phyloP scores from a whole-genome alignment of 441 rosid genomes.

The Caryocar brasiliense region DNA sequence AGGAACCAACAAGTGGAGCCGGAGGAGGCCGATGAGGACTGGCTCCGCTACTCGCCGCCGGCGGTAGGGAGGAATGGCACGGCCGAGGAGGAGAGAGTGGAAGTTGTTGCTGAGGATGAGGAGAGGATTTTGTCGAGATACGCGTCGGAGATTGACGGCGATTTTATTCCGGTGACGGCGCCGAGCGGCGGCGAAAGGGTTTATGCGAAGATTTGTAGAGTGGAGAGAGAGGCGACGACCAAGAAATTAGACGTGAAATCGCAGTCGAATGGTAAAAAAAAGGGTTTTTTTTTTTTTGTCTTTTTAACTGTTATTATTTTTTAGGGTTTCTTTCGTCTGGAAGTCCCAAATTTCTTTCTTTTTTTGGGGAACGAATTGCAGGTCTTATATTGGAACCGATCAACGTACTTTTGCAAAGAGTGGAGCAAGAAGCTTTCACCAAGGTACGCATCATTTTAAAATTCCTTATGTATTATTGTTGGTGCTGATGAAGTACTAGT shows the following conservation, averaged over 20 bases:
- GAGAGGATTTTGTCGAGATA: conserved; percentile 52
- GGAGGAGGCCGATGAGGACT: conserved; percentile 47
- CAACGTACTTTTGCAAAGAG: conserved; percentile 52
- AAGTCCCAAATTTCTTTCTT: background rate
- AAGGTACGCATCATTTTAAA: conserved; percentile 37
- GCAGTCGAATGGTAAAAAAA: conserved; percentile 37
- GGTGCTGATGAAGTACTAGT: too few relatives aligned
- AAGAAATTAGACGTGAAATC: conserved; percentile 35
- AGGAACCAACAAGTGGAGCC: conserved; percentile 18
- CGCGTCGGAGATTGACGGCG: conserved; percentile 72
- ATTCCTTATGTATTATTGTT: too few relatives aligned
- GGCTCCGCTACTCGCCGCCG: conserved; percentile 51
- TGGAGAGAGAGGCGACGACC: conserved; percentile 27
- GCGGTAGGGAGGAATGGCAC: conserved; percentile 15
- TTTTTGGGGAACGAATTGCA: conserved; percentile 18
- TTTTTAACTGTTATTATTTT: background rate
- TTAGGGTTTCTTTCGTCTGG: background rate
- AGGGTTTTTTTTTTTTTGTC: background rate
- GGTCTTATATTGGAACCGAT: conserved; percentile 68
- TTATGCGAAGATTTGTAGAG: conserved; percentile 62
- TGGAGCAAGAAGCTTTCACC: conserved; percentile 69
- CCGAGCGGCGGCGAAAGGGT: conserved; percentile 80
- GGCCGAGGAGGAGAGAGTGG: conserved; percentile 20
- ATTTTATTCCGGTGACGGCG: conserved; percentile 72
- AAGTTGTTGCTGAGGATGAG: conserved; percentile 24